Evolutionary conservation across 805 yeast species (phyloP), one percentile per base, ranked within the genome.

Genomic region (Tetrapisispora namnaoensis): DNA sequence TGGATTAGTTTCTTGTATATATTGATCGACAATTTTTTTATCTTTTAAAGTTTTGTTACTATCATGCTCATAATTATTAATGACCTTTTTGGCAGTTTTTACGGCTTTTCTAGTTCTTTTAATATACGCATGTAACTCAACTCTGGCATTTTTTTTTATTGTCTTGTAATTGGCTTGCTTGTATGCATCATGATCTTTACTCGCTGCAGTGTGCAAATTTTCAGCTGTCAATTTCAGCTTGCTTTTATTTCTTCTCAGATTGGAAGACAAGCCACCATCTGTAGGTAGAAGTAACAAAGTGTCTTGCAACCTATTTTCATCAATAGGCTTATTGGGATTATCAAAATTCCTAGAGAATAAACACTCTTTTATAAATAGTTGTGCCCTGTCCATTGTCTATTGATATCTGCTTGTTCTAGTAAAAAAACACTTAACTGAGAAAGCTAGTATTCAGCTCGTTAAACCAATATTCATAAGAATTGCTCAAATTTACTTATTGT

Each of bases 221-320:
- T 46, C 51, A 9, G 53, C 38, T 37, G 52, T 58, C 28, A 48
- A 48, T 22, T 50, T 57, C 28, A 43, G 44, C 45, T 45, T 54
- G 20, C 47, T 56, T 45, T 46, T 58, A 46, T 47, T 58, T 34
- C 50, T 57, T 41, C 56, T 59, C 37, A 62, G 49, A 41, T 52
- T 52, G 4, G 57, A 43, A 10, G 60, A 50, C 3, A 55, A 37
- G 14, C 65, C 65, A 28, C 66, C 67, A 52, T 62, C 69, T 1
- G 73, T 68, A 8, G 74, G 73, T 18, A 60, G 47, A 7, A 65
- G 46, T 10, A 64, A 48, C 22, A 56, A 60, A 39, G 59, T 67
- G 35, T 51, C 67, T 47, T 53, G 66, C 51, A 62, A 54, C 53
- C 65, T 58, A 46, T 53, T 62, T 51, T 65, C 70, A 36, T 59